These are phyloP conservation scores for Volvox reticuliferus DNA, from an alignment of 139 green algal genomes.

Conservation along the genomic window DNA sequence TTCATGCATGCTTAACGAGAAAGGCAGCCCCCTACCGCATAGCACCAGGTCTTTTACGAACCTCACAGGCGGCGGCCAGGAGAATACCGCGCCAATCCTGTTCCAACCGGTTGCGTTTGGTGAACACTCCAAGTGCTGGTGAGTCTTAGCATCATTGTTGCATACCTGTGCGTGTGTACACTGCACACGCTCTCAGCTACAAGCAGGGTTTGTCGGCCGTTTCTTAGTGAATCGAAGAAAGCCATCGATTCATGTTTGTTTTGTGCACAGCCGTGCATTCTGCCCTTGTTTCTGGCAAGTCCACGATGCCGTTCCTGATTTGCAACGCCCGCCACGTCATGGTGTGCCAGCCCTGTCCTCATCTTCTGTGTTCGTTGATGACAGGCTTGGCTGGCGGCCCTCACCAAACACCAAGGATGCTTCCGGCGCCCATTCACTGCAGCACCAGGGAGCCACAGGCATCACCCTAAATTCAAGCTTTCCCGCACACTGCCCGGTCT, in stretches of 20 bases:
- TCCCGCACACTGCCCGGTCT: background rate
- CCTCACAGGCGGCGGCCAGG: background rate
- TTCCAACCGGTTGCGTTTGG: background rate
- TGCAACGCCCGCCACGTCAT: too few species aligned
- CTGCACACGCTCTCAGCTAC: too few species aligned
- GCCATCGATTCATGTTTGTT: too few species aligned
- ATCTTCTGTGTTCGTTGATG: too few species aligned
- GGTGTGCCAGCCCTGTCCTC: too few species aligned
- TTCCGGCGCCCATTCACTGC: background rate
- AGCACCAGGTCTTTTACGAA: background rate
- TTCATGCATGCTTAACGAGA: conserved; percentile 20
- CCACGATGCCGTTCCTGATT: too few species aligned
- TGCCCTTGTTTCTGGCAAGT: too few species aligned
- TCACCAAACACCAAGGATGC: background rate
- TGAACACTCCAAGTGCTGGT: conserved; percentile 36
- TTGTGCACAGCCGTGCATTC: too few species aligned
- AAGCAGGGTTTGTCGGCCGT: too few species aligned
- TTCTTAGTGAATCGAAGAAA: too few species aligned
- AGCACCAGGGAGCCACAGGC: background rate
- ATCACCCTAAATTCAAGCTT: background rate
- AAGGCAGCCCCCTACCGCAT: conserved; percentile 16
- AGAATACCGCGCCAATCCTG: background rate
- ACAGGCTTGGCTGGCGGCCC: background rate
- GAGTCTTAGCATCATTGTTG: background rate
- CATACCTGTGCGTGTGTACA: too few species aligned